phyloP scores from a whole-genome alignment of 495 filamentous ascomycete species.

The Tuber borchii region DNA sequence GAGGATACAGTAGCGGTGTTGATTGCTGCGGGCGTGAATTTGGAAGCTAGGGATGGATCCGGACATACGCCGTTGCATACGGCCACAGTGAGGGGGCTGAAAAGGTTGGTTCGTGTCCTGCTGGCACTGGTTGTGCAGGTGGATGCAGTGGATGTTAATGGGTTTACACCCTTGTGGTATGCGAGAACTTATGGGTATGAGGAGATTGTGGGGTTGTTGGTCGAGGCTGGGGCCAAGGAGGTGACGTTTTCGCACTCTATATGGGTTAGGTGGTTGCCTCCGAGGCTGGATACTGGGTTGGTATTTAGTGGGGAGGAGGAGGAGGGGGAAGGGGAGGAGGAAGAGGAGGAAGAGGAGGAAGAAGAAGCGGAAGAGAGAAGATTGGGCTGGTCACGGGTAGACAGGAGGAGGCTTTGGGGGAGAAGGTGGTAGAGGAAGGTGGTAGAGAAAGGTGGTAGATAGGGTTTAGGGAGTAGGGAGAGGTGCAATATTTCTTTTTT shows the following conservation, averaged over 20 bases:
- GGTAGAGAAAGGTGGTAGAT: not conserved
- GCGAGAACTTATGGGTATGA: not conserved
- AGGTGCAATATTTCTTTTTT: not conserved
- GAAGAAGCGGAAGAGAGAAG: not conserved
- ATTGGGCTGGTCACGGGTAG: not conserved
- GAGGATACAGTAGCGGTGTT: not conserved
- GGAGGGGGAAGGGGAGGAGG: not conserved
- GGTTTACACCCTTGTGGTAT: not conserved
- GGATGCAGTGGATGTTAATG: not conserved
- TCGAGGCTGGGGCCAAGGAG: not conserved
- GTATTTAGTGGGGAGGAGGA: not conserved
- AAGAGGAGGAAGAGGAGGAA: not conserved
- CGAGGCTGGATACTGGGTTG: not conserved
- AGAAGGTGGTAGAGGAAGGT: not conserved
- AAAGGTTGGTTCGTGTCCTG: not conserved
- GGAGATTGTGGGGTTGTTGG: not conserved
- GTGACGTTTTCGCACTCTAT: not conserved
- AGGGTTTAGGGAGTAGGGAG: not conserved
- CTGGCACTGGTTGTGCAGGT: not conserved
- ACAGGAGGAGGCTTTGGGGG: too few species aligned
- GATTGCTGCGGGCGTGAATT: slow-evolving; percentile 16
- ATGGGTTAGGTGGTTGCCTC: not conserved
- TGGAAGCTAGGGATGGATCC: slow-evolving; percentile 11
- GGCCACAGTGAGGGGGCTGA: not conserved
- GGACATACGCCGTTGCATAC: slow-evolving; percentile 18